These are phyloP conservation scores for Solanum medicagineum DNA, from an alignment of 257 asterid genomes.

Conservation along the genomic window DNA sequence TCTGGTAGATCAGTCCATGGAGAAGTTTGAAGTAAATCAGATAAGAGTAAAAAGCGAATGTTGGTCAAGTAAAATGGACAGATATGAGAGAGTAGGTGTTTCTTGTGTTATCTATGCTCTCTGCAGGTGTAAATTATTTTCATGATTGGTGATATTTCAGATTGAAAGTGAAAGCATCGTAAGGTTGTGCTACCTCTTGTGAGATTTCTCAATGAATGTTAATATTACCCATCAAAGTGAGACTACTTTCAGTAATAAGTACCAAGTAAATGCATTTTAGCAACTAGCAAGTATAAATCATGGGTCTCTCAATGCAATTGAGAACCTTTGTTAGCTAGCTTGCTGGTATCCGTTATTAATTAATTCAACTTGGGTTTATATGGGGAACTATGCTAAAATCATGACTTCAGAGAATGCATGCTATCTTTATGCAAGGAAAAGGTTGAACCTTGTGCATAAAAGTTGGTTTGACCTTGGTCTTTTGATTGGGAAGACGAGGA, in stretches of 20 bases:
- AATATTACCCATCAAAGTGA: not conserved
- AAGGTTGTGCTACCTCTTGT: not conserved
- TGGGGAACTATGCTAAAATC: not conserved
- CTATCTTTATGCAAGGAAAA: not conserved
- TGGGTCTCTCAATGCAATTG: not conserved
- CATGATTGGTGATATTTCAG: not conserved
- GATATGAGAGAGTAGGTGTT: not conserved
- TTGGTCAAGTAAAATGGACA: not conserved
- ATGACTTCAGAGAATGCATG: not conserved
- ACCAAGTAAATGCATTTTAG: not conserved
- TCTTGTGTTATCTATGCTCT: not conserved
- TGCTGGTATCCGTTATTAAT: not conserved
- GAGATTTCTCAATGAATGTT: not conserved
- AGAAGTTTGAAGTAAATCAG: not conserved
- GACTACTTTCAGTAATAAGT: not conserved
- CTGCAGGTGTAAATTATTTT: not conserved
- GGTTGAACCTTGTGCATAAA: not conserved
- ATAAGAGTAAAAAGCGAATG: not conserved
- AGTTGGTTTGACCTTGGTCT: not conserved
- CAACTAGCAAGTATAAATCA: not conserved
- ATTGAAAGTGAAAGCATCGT: not conserved
- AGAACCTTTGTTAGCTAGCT: not conserved
- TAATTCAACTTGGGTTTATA: not conserved
- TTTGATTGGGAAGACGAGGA: not conserved
- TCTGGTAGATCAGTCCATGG: not conserved